phyloP scores from a whole-genome alignment of 2,329 filamentous ascomycete genomes.

The Scleromitrula shiraiana region DNA sequence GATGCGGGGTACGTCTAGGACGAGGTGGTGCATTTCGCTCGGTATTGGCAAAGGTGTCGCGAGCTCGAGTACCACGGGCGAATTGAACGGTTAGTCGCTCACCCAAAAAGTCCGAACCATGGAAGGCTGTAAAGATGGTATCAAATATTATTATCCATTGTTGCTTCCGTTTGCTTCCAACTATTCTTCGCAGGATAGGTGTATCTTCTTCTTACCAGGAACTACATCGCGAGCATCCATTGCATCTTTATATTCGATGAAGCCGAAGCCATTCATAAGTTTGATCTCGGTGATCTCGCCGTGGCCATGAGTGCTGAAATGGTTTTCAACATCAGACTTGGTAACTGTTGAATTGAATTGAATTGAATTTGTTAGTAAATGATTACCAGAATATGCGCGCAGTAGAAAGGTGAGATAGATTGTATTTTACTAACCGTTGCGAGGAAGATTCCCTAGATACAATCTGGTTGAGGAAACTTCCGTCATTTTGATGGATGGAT shows the following conservation, averaged over 20 bases:
- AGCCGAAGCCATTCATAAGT: constrained; percentile 99
- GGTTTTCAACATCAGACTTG: constrained; percentile 91
- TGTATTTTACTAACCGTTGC: constrained; percentile 63
- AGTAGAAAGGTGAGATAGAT: background rate
- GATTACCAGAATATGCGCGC: background rate
- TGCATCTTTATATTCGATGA: constrained; percentile 98
- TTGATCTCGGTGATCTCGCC: constrained; percentile 99
- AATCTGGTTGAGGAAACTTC: constrained; percentile 93
- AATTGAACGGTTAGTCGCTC: constrained; percentile 97
- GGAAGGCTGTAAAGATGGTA: constrained; percentile 41
- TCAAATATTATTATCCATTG: constrained; percentile 15
- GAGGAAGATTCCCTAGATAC: constrained; percentile 95
- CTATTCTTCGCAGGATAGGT: background rate
- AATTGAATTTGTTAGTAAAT: background rate
- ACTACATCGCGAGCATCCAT: constrained; percentile 98
- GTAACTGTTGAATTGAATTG: constrained; percentile 53
- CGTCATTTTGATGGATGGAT: constrained; percentile 42
- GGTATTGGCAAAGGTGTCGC: constrained; percentile 52
- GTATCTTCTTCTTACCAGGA: constrained; percentile 71
- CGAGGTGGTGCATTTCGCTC: constrained; percentile 65
- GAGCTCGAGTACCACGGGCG: constrained; percentile 74
- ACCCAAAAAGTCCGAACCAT: constrained; percentile 97
- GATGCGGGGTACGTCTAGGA: constrained; percentile 86
- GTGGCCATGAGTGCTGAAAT: constrained; percentile 92
- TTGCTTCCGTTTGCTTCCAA: constrained; percentile 11